Evolutionary conservation across 2,329 filamentous ascomycete genomes (phyloP), one percentile per base, ranked within the genome.

Genomic region (Colletotrichum tropicicola): DNA sequence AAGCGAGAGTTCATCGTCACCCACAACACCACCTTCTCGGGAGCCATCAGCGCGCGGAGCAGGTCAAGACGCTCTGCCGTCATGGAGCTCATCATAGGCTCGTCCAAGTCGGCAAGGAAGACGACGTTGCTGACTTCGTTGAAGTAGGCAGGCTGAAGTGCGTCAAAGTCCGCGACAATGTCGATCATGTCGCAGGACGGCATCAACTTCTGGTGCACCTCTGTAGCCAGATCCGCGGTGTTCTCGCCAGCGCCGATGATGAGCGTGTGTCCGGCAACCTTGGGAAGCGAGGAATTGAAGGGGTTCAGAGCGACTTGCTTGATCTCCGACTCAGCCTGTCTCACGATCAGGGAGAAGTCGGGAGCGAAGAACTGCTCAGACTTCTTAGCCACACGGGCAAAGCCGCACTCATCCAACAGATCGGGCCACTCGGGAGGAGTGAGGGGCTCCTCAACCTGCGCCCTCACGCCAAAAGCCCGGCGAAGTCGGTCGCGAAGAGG

Each of bases 261-360:
- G 7, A 81, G 62, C 6, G 79, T 67, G 15, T 71, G 68, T 13
- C 74, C 68, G 3, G 68, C 56, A 3, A 75, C 30, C 10, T 23
- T 30, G 5, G 53, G 17, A 1, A 39, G 41, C n/a, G 13, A 15
- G 37, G 43, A 53, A 21, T 9, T 54, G 49, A 7, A 70, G 52
- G 3, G 74, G 65, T 19, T 59, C 59, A 47, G 70, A 32, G 23
- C 32, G 6, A 65, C 21, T 7, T 60, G 45, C 58, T 75, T 75
- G 6, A 71, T 57, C 13, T 53, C 51, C 1, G 67, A 72, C 15
- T 71, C 68, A 15, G 76, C 69, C 53, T 81, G 80, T 9, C 79
- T 75, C 7, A 82, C 71, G 19, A 73, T 74, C n/a, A 82, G 58
- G 1, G 74, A 73, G 44, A 74, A 78, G 1, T 79, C 78, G 0